Base-by-base conservation (phyloP, 352 stramenopile genomes). In the Globisporangium irregulare region DNA sequence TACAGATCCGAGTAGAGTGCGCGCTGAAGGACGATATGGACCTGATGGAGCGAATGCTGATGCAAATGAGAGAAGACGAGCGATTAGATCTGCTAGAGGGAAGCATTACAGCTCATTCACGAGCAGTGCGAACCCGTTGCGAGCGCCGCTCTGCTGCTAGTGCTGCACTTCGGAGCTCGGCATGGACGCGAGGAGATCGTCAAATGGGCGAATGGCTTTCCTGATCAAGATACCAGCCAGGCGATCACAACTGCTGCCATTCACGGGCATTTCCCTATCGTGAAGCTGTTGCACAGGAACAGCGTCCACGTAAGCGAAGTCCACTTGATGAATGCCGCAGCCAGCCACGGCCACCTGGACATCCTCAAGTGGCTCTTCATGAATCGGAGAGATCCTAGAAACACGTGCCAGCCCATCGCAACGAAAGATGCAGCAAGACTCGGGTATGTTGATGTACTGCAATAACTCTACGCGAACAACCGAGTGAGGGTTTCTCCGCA, bases 381-480 rank as follows among this genome's bases (percentile, higher is more conserved):
- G 43, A 53, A 53, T 24, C 18, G 43, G 20, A 53, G 43, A 22
- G 43, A 53, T 22, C 43, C 43, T 10, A 4, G 9, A 53, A 53
- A 5, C 4, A n/a, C 48, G 48, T 55, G 48, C 14, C n/a, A 55
- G 48, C 48, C 48, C 48, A 29, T 55, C 20, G n/a, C 48, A 2
- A 29, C 7, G 48, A 55, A 55, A 25, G 48, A 55, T 14, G 50
- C 7, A 6, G n/a, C n/a, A 6, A 10, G n/a, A 29, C n/a, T 56
- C n/a, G 50, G 50, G 7, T 14, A 29, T 22, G 15, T 29, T 18
- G 8, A 29, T 12, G n/a, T 56, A n/a, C 50, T 56, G 10, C n/a
- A 56, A 25, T 56, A 8, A n/a, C n/a, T 56, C 50, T 56, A 56
- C 50, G 8, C 50, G n/a, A 29, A 15, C n/a, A 56, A 56, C 50